Base-by-base conservation (phyloP, 164 flowering plant genomes). In the Stephania yunnanensis region DNA sequence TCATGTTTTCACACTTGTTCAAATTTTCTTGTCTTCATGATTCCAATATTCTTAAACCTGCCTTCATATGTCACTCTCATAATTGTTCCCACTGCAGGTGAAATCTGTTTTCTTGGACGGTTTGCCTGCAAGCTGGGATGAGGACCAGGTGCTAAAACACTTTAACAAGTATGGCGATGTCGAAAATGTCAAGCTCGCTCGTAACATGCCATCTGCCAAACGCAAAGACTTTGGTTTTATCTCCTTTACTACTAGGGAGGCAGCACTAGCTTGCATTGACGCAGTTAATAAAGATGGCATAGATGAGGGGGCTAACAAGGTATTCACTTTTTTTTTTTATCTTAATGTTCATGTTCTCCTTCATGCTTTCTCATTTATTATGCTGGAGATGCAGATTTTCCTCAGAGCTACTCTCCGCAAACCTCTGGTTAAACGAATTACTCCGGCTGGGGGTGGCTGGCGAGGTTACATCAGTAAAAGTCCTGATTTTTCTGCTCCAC, bases 181-280 rank as follows among this genome's bases (percentile, higher is more conserved):
- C 72, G 78, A 77, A 72, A 77, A 75, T 52, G 80, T 82, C 55
- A 61, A 77, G 78, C 84, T 82, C 70, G 84, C 84, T 75, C 76
- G 81, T 70, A 72, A 77, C 70, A 82, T 79, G 84, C 82, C 82
- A 55, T 77, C 80, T 65, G 84, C 84, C 76, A 82, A 79, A 75
- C 80, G 82, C 45, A 77, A 74, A 68, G 82, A 82, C 70, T 82
- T 79, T 55, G 84, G 81, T 8, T 82, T 79, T 72, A 46, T 82
- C 25, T 19, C 31, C 31, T 79, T 79, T 72, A 70, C 44, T 64
- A 74, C 84, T 50, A 75, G 82, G 65, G 80, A 79, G 36, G 80
- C 81, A 12, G 84, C 84, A 71, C 17, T 80, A 48, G 69, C 82
- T 68, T 82, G 84, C 76, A 79, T 82, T 52, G 80, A 82, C 65